Percentiles rank a stretch among this genome's conserved stretches.
Evolutionary conservation across 1,284 basidiomycete genomes (phyloP).

Genomic region (Boletellus deceptivus): DNA sequence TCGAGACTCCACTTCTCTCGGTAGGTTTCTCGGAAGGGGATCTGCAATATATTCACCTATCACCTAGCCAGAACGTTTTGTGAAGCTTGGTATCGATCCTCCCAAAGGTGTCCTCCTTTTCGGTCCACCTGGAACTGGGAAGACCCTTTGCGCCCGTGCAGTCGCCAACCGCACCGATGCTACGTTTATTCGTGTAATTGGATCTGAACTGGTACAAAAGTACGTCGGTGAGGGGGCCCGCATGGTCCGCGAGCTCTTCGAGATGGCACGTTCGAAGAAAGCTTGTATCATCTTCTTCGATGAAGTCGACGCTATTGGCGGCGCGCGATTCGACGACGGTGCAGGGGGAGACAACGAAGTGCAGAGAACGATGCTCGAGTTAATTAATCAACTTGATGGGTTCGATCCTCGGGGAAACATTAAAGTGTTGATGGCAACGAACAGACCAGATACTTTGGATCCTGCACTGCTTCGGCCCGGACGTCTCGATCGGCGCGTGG

Average conservation of each 20-base stretch:
- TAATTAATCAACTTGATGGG: slow-evolving; percentile 98
- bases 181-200: slow-evolving; percentile 99
- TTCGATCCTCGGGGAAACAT: slow-evolving; percentile 99
- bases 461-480: slow-evolving; percentile 96
- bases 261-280: slow-evolving; percentile 99
- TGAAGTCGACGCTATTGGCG: slow-evolving; percentile 97
- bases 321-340: slow-evolving; percentile 98
- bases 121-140: slow-evolving; percentile 97
- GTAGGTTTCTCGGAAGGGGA: slow-evolving; percentile 46
- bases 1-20: slow-evolving; percentile 94
- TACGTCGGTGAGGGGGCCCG: slow-evolving; percentile 99
- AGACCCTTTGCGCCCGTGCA: slow-evolving; percentile 97
- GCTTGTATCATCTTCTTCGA: slow-evolving; percentile 99
- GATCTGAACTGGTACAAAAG: slow-evolving; percentile 98
- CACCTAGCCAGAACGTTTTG: slow-evolving; percentile 90
- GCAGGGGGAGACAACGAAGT: slow-evolving; percentile 99
- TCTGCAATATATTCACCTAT: slow-evolving; percentile 15
- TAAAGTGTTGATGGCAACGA: slow-evolving; percentile 99
- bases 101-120: slow-evolving; percentile 98
- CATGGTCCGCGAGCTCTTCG: slow-evolving; percentile 98
- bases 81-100: slow-evolving; percentile 97
- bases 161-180: slow-evolving; percentile 99
- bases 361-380: slow-evolving; percentile 98
- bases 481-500: slow-evolving; percentile 92
- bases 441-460: slow-evolving; percentile 98